Evolutionary conservation across 2,329 filamentous ascomycete species (phyloP).

Genomic region (Calonectria hongkongensis): DNA sequence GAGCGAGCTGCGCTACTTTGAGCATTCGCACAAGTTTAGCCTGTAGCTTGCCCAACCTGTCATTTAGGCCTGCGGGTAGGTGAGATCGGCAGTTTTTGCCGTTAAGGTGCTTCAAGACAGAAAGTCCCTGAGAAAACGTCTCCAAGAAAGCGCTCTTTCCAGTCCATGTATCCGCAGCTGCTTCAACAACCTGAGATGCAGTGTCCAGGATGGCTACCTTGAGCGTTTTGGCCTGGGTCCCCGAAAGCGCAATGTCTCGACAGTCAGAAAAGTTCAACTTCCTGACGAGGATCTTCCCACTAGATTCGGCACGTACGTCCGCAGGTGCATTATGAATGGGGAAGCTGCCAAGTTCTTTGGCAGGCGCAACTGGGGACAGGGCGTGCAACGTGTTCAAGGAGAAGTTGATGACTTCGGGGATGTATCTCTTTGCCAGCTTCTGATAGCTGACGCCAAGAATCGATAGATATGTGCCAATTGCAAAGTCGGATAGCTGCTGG

Average conservation of each 20-base stretch:
- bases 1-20: slow-evolving; percentile 76
- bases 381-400: slow-evolving; percentile 82
- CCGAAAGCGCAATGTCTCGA: slow-evolving; percentile 60
- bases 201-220: slow-evolving; percentile 78
- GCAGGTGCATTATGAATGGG: slow-evolving; percentile 75
- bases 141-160: slow-evolving; percentile 85
- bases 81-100: slow-evolving; percentile 71
- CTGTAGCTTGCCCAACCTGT: slow-evolving; percentile 64
- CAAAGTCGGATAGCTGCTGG: slow-evolving; percentile 78
- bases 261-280: slow-evolving; percentile 78
- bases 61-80: slow-evolving; percentile 66
- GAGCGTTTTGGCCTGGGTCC: slow-evolving; percentile 55
- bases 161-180: slow-evolving; percentile 83
- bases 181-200: slow-evolving; percentile 78
- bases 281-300: slow-evolving; percentile 64
- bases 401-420: slow-evolving; percentile 92
- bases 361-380: slow-evolving; percentile 74
- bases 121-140: slow-evolving; percentile 80
- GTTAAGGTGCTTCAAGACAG: slow-evolving; percentile 77
- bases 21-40: slow-evolving; percentile 73
- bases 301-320: slow-evolving; percentile 70
- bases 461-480: slow-evolving; percentile 85
- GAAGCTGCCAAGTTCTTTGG: slow-evolving; percentile 72
- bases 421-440: slow-evolving; percentile 86
- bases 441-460: slow-evolving; percentile 90